Evolutionary conservation across 1,139 yeast species (phyloP), one percentile per base, ranked within the genome.

Genomic region (Suhomyces kunorum): DNA sequence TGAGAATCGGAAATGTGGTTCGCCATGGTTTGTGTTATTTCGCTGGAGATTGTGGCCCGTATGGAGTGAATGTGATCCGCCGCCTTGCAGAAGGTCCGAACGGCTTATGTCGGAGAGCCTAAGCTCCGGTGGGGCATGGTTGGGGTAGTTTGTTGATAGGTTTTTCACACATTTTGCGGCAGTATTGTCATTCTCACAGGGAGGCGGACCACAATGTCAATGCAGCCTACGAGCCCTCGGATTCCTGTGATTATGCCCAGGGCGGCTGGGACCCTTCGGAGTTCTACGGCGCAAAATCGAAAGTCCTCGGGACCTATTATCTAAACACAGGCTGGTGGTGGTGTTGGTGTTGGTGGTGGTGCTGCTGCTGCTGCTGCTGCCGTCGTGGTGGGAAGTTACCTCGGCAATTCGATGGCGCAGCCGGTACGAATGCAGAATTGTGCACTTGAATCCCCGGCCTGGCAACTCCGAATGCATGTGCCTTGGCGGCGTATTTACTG

Each of bases 401-500:
- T n/a, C n/a, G n/a, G n/a, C n/a, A n/a, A n/a, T n/a, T n/a, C n/a
- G n/a, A n/a, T n/a, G n/a, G n/a, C n/a, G n/a, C n/a, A n/a, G n/a
- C n/a, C n/a, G n/a, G n/a, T n/a, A n/a, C n/a, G n/a, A n/a, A n/a
- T n/a, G n/a, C n/a, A n/a, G n/a, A n/a, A n/a, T n/a, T n/a, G n/a
- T n/a, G n/a, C n/a, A n/a, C n/a, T n/a, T n/a, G n/a, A n/a, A n/a
- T n/a, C n/a, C n/a, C n/a, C n/a, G n/a, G n/a, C n/a, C n/a, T n/a
- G n/a, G n/a, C n/a, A 14, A 19, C 13, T 29, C 32, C 32, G 32
- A 29, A 29, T 29, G 32, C 32, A 29, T 29, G 32, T 29, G 24
- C 32, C 32, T 11, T 4, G 14, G 6, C 15, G 32, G 32, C 24
- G 24, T 29, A 29, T 28, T 55, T 65, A 72, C 54, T 71, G 78